Conservation (phyloP, 2,329 filamentous ascomycete genomes). For the Stachybotrys echinatus region DNA sequence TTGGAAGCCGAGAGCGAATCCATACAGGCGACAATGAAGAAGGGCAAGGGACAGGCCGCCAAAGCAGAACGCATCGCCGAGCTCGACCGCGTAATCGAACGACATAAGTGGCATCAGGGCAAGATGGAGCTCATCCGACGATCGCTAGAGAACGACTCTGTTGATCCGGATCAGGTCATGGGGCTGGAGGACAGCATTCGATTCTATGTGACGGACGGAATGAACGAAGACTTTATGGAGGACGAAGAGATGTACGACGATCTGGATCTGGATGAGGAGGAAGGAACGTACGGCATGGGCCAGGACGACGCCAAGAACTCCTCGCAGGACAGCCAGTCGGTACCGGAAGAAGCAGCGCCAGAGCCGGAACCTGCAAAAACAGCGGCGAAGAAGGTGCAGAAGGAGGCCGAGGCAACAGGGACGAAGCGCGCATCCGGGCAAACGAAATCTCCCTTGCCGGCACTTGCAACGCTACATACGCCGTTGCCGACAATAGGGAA, state of each 20-base stretch:
- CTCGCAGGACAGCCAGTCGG: slow-evolving; percentile 91
- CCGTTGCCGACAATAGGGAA: slow-evolving; percentile 59
- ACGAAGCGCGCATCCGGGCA: slow-evolving; percentile 77
- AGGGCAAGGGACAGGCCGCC: slow-evolving; percentile 79
- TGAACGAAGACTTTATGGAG: slow-evolving; percentile 85
- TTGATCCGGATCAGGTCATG: slow-evolving; percentile 81
- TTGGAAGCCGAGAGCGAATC: slow-evolving; percentile 86
- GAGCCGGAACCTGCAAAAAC: slow-evolving; percentile 51
- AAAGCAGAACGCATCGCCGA: slow-evolving; percentile 87
- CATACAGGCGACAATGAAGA: slow-evolving; percentile 86
- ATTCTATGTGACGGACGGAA: slow-evolving; percentile 90
- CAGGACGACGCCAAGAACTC: slow-evolving; percentile 81
- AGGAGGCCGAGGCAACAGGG: slow-evolving; percentile 51
- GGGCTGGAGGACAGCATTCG: slow-evolving; percentile 88
- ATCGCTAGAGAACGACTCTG: slow-evolving; percentile 84
- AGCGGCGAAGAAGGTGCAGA: slow-evolving; percentile 48
- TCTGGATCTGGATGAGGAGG: slow-evolving; percentile 85
- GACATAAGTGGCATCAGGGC: slow-evolving; percentile 93
- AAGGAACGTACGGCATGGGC: slow-evolving; percentile 77
- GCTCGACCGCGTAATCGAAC: slow-evolving; percentile 78
- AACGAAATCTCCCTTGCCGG: slow-evolving; percentile 90
- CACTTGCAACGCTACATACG: slow-evolving; percentile 82
- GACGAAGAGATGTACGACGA: slow-evolving; percentile 96
- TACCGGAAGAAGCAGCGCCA: slow-evolving; percentile 69
- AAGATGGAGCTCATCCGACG: slow-evolving; percentile 89